These are phyloP conservation scores for Fraxinus baroniana DNA, from an alignment of 305 asterid genomes.

Conservation along the genomic window DNA sequence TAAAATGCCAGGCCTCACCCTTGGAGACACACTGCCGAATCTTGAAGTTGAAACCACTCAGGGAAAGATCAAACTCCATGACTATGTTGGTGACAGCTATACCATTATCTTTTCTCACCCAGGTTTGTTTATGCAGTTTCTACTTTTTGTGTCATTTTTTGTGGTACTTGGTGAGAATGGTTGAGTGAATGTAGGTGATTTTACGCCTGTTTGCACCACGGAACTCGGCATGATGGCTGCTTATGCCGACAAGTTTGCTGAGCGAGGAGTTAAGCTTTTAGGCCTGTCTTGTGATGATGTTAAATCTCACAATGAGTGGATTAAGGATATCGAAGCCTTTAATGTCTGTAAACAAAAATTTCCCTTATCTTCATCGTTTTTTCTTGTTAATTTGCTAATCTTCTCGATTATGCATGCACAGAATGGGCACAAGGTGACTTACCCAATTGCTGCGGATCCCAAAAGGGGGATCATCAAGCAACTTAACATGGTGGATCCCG, in stretches of 20 bases:
- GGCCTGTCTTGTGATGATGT: conserved; percentile 77
- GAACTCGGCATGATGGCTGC: conserved; percentile 81
- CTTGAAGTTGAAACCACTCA: conserved; percentile 75
- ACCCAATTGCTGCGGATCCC: conserved; percentile 78
- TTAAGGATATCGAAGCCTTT: conserved; percentile 78
- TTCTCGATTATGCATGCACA: background rate
- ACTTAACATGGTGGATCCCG: conserved; percentile 92
- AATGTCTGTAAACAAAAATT: conserved; percentile 11
- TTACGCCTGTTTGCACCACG: conserved; percentile 91
- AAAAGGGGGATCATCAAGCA: conserved; percentile 47
- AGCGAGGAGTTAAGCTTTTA: conserved; percentile 69
- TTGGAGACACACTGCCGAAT: conserved; percentile 77
- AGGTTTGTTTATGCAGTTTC: conserved; percentile 24
- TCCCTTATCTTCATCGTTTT: background rate
- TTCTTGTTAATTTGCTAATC: background rate
- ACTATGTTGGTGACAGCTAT: conserved; percentile 50
- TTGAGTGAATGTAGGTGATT: conserved; percentile 45
- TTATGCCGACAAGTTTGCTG: conserved; percentile 57
- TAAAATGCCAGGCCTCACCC: conserved; percentile 79
- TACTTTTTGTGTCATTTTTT: background rate
- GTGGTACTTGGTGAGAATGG: background rate
- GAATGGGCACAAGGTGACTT: conserved; percentile 57
- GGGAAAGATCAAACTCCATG: conserved; percentile 70
- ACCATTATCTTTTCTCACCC: conserved; percentile 89
- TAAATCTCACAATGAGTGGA: conserved; percentile 67